Evolutionary conservation across 345 rosid genomes (phyloP).

Genomic region (Gynandropsis gynandra): DNA sequence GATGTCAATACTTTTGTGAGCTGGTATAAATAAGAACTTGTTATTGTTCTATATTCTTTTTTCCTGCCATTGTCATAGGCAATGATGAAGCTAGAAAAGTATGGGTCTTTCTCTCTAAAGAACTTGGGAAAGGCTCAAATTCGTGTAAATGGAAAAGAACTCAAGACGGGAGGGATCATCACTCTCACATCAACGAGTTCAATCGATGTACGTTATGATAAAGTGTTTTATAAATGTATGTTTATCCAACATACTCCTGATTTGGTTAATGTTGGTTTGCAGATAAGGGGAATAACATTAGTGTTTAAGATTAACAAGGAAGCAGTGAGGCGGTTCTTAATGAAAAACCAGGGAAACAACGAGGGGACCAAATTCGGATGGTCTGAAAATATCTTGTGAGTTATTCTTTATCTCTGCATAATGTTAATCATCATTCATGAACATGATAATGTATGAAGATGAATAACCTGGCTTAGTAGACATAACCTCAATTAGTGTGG

Average conservation of each 20-base stretch:
- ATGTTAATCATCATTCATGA: conserved; percentile 12
- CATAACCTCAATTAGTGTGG: too few relatives aligned
- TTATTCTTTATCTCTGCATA: conserved; percentile 14
- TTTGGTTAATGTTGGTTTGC: too few relatives aligned
- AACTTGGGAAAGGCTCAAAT: conserved; percentile 59
- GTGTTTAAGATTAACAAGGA: conserved; percentile 48
- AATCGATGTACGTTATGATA: conserved; percentile 42
- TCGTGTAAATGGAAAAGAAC: conserved; percentile 49
- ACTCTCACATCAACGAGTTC: conserved; percentile 42
- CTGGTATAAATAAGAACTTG: too few relatives aligned
- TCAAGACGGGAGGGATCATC: conserved; percentile 32
- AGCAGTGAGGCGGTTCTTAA: conserved; percentile 38
- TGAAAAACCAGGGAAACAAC: conserved; percentile 24
- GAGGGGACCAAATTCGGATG: conserved; percentile 32
- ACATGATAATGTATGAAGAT: too few relatives aligned
- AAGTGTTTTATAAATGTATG: neutral
- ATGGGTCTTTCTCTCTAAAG: conserved; percentile 54
- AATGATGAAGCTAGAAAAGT: conserved; percentile 48
- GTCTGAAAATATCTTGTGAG: conserved; percentile 27
- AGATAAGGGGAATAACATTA: conserved; percentile 56
- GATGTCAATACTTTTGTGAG: too few relatives aligned
- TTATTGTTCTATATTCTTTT: conserved; percentile 5
- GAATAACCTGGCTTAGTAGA: too few relatives aligned
- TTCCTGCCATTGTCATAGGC: conserved; percentile 40
- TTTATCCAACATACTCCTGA: neutral